Evolutionary conservation across 345 rosid species (phyloP).

Genomic region (Fremontodendron californicum): DNA sequence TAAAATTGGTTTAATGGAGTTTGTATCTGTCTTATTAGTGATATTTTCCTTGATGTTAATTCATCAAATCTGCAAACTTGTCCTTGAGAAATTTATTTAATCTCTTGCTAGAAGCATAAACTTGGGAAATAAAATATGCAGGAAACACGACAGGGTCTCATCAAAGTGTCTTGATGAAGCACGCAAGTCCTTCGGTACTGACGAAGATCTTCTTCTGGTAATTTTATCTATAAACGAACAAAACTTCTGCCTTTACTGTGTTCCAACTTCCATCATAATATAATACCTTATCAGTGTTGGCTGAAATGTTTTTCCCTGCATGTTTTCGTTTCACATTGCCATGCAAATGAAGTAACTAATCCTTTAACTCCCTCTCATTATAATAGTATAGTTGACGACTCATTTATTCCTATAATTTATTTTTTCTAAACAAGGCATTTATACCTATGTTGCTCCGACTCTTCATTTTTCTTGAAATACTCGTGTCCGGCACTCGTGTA

Average conservation of each 20-base stretch:
- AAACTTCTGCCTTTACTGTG: background rate
- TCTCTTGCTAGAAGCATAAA: background rate
- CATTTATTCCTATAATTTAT: background rate
- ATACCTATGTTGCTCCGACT: no score
- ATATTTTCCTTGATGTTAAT: background rate
- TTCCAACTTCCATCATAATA: background rate
- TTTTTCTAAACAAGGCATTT: no score
- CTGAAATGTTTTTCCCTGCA: background rate
- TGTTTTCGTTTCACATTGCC: background rate
- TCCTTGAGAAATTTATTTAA: background rate
- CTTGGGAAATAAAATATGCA: slow-evolving; percentile 23
- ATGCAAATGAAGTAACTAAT: background rate
- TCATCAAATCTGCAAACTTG: background rate
- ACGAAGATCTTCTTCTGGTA: slow-evolving; percentile 86
- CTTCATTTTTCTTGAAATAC: no score
- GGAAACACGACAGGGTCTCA: slow-evolving; percentile 56
- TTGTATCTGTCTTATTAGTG: background rate
- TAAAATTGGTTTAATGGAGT: background rate
- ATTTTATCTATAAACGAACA: background rate
- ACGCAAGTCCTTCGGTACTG: slow-evolving; percentile 70
- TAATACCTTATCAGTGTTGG: no score
- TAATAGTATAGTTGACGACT: background rate
- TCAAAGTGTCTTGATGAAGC: slow-evolving; percentile 72
- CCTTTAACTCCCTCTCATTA: background rate
- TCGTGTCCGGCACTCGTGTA: no score